phyloP scores from a whole-genome alignment of 169 alveolate genomes.

The Plasmodium blacklocki region DNA sequence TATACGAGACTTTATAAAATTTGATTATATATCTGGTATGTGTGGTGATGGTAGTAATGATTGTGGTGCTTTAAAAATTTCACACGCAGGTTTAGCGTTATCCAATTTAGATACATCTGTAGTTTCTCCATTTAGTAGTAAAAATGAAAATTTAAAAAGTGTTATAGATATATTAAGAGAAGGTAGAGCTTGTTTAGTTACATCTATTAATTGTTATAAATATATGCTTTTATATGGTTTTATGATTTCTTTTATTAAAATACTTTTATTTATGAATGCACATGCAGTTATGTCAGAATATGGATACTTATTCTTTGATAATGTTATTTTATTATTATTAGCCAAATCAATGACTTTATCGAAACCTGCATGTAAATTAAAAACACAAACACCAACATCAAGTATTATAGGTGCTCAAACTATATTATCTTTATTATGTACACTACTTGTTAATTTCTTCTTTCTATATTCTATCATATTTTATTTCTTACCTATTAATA shows the following conservation, averaged over 20 bases:
- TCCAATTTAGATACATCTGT: constrained; percentile 91
- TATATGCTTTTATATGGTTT: constrained; percentile 91
- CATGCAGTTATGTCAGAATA: constrained; percentile 90
- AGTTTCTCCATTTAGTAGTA: constrained; percentile 92
- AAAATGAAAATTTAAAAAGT: constrained; percentile 87
- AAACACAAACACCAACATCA: constrained; percentile 90
- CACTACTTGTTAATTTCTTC: constrained; percentile 81
- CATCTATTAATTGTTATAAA: constrained; percentile 92
- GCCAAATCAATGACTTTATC: constrained; percentile 86
- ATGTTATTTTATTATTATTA: constrained; percentile 83
- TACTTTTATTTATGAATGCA: constrained; percentile 83
- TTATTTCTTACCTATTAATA: constrained; percentile 75
- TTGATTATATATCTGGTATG: constrained; percentile 92
- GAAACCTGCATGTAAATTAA: constrained; percentile 84
- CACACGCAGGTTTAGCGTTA: constrained; percentile 95
- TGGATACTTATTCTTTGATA: constrained; percentile 88
- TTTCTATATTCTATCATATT: constrained; percentile 76
- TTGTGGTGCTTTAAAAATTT: constrained; percentile 93
- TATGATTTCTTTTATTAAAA: constrained; percentile 90
- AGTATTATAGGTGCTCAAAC: constrained; percentile 90
- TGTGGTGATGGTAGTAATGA: constrained; percentile 96
- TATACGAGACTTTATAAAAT: constrained; percentile 86
- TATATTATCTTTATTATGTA: constrained; percentile 83
- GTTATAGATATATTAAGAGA: constrained; percentile 89
- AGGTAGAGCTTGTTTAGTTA: constrained; percentile 92